These are phyloP conservation scores for Penicillium desertorum DNA, from an alignment of 495 filamentous ascomycete genomes.

Conservation along the genomic window DNA sequence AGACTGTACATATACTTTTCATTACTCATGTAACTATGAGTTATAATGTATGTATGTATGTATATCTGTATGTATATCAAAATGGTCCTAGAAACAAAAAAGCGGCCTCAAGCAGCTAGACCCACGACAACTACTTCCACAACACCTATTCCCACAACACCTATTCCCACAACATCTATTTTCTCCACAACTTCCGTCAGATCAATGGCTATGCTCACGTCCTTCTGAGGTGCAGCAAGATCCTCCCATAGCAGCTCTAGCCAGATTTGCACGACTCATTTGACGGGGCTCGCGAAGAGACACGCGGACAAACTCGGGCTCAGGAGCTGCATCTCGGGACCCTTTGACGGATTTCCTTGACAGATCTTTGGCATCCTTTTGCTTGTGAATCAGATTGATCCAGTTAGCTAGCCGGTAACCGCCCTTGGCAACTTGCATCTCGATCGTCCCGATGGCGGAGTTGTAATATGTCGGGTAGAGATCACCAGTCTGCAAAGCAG, in stretches of 20 bases:
- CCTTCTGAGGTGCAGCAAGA: constrained; percentile 20
- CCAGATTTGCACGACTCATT: constrained; percentile 23
- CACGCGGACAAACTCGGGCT: constrained; percentile 12
- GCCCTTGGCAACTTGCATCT: constrained; percentile 72
- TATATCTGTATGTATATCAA: too few relatives aligned
- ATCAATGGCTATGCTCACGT: constrained; percentile 22
- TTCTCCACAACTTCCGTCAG: not conserved
- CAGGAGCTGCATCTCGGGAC: constrained; percentile 1
- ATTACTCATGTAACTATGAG: too few relatives aligned
- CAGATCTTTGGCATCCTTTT: constrained; percentile 20
- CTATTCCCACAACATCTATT: not conserved
- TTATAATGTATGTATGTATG: too few relatives aligned
- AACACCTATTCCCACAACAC: not conserved
- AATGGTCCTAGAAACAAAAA: too few relatives aligned
- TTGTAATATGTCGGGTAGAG: constrained; percentile 50
- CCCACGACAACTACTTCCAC: not conserved
- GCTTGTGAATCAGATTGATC: constrained; percentile 27
- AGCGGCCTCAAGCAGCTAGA: not conserved
- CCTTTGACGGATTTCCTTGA: constrained; percentile 8
- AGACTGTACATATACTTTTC: too few relatives aligned
- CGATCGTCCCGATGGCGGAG: constrained; percentile 61
- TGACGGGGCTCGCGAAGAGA: constrained; percentile 16
- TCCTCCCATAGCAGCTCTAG: constrained; percentile 28
- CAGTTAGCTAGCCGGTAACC: constrained; percentile 62
- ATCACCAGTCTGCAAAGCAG: constrained; percentile 26